Conservation (phyloP, 208 protist species). For the Trypanosoma scelopori region DNA sequence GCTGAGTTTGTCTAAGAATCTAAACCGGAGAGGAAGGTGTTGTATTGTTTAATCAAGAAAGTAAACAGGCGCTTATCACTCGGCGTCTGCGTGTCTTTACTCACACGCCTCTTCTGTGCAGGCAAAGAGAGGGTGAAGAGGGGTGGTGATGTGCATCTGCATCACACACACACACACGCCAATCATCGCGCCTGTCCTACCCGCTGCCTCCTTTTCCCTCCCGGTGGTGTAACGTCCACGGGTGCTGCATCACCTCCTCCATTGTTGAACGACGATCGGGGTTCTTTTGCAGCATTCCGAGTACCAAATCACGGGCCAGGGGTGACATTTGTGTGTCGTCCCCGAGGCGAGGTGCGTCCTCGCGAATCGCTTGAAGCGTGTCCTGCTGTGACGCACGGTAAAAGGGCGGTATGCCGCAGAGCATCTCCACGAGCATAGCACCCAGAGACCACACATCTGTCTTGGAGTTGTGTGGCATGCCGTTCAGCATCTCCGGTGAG, state of each 20-base stretch:
- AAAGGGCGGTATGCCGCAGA: slow-evolving; percentile 77
- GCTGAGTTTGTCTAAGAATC: too few relatives aligned
- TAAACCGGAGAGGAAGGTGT: too few relatives aligned
- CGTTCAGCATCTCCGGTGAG: slow-evolving; percentile 96
- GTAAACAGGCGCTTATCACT: too few relatives aligned
- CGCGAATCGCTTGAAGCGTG: slow-evolving; percentile 68
- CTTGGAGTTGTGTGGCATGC: slow-evolving; percentile 49
- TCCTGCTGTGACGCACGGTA: slow-evolving; percentile 44
- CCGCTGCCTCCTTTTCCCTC: neutral
- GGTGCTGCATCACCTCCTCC: slow-evolving; percentile 57
- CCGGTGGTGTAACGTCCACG: slow-evolving; percentile 49
- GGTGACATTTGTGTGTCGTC: slow-evolving; percentile 21
- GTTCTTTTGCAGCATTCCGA: slow-evolving; percentile 64
- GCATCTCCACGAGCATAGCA: slow-evolving; percentile 80
- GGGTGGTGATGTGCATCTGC: too few relatives aligned
- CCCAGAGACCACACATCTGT: slow-evolving; percentile 92
- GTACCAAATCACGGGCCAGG: slow-evolving; percentile 35
- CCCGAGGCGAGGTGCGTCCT: slow-evolving; percentile 35
- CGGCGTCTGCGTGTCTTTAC: neutral
- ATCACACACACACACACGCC: too few relatives aligned
- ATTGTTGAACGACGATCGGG: slow-evolving; percentile 54
- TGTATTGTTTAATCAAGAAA: too few relatives aligned
- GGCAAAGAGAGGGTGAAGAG: too few relatives aligned
- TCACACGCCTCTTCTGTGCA: neutral
- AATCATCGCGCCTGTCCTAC: too few relatives aligned